Conservation (phyloP, 2,329 filamentous ascomycete species). For the Zymoseptoria pseudotritici region DNA sequence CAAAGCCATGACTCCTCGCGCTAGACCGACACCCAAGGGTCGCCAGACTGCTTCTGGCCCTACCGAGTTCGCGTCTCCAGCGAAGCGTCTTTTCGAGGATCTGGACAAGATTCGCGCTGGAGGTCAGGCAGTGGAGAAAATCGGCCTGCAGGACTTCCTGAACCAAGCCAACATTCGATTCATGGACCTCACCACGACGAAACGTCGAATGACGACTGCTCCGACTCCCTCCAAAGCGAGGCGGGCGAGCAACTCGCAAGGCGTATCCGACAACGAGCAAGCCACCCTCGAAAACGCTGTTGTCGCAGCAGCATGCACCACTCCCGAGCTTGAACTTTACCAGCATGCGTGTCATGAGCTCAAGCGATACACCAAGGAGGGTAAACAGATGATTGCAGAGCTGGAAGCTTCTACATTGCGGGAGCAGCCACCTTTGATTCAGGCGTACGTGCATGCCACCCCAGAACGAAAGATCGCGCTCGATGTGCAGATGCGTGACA, state of each 20-base stretch:
- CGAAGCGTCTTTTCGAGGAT: conserved; percentile 23
- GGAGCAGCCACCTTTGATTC: conserved; percentile 85
- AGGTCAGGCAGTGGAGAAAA: conserved; percentile 22
- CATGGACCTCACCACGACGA: conserved; percentile 97
- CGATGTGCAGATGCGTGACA: conserved; percentile 96
- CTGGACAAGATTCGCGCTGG: conserved; percentile 14
- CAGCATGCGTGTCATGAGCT: conserved; percentile 91
- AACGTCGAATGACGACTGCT: conserved; percentile 75
- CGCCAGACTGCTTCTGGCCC: conserved; percentile 6
- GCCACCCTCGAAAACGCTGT: conserved; percentile 64
- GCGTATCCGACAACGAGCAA: conserved; percentile 18
- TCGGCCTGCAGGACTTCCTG: conserved; percentile 80
- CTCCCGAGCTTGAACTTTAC: conserved; percentile 89
- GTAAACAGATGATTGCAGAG: conserved; percentile 78
- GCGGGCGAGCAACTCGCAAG: conserved; percentile 24
- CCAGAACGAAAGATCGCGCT: conserved; percentile 78
- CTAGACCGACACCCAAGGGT: conserved; percentile 25
- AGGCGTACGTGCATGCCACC: conserved; percentile 79
- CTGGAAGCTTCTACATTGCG: conserved; percentile 84
- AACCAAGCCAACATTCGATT: conserved; percentile 95
- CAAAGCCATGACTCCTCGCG: conserved; percentile 32
- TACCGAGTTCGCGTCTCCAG: conserved; percentile 17
- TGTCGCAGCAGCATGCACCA: conserved; percentile 80
- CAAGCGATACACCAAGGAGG: conserved; percentile 94
- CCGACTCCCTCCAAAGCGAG: conserved; percentile 34